phyloP scores from a whole-genome alignment of 192 early-diverging fungal genomes.

The Allomyces arbusculus region DNA sequence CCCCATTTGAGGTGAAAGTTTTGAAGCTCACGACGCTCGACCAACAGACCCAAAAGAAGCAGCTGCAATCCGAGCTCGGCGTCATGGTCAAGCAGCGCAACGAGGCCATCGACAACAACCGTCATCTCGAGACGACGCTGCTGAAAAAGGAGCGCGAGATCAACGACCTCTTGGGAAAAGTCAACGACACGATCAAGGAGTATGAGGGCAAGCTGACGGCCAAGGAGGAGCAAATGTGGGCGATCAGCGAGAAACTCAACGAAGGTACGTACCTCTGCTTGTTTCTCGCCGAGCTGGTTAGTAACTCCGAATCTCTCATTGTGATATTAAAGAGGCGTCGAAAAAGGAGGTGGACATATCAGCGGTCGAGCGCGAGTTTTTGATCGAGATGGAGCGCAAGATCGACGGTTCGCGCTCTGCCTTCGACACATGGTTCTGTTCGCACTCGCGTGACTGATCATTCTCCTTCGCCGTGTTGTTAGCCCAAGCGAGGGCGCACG shows the following conservation, averaged over 20 bases:
- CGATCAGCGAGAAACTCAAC: conserved; percentile 28
- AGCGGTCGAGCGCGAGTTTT: conserved; percentile 17
- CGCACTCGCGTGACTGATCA: too few species aligned
- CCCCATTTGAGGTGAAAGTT: background rate
- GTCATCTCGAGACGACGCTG: conserved; percentile 18
- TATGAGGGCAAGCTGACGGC: conserved; percentile 29
- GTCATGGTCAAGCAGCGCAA: conserved; percentile 17
- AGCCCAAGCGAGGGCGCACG: too few species aligned
- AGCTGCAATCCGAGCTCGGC: conserved; percentile 17
- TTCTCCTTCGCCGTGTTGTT: too few species aligned
- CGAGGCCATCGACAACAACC: conserved; percentile 24
- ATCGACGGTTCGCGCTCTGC: conserved; percentile 11
- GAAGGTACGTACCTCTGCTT: conserved; percentile 10
- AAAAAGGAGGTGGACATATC: conserved; percentile 17
- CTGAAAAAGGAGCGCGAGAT: conserved; percentile 29
- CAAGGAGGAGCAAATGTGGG: conserved; percentile 40
- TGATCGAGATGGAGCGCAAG: conserved; percentile 11
- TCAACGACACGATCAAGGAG: conserved; percentile 33
- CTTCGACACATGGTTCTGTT: background rate
- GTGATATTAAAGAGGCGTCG: background rate
- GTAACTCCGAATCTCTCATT: too few species aligned
- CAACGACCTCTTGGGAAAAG: conserved; percentile 27
- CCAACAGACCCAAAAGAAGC: conserved; percentile 24
- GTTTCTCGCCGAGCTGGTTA: too few species aligned
- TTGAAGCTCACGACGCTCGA: background rate